Evolutionary conservation across 495 filamentous ascomycete species (phyloP), one percentile per base, ranked within the genome.

Genomic region (Aspergillus heteromorphus): DNA sequence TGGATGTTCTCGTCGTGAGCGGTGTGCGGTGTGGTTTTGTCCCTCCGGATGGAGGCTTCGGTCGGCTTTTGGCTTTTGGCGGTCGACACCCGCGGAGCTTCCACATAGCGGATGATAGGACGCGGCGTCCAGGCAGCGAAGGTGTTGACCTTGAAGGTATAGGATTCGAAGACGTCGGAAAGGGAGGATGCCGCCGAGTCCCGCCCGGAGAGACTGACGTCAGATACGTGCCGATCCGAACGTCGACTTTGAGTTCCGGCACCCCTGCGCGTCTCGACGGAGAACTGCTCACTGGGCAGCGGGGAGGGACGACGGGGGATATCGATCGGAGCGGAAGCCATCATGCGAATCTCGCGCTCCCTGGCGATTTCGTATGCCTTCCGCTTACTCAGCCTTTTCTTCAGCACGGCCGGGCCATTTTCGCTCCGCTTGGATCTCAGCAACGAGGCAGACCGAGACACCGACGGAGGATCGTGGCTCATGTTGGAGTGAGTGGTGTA

Each of bases 311-410:
- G 83, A 21, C 78, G 77, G 36, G 86, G 85, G 42, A 83, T 77
- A 14, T 82, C 77, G 40, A 89, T 80, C 25, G 83, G 83, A 18
- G 67, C 69, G 40, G 85, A 79, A 53, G 75, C 87, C 84, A 96
- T 87, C n/a, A 87, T 79, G 54, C 84, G 84, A 59, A 96, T 89
- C 70, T 96, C 89, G 50, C 87, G 87, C 66, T 95, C 91, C 16
- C 91, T 79, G 49, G 82, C 76, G 64, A 83, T 81, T 52, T 95
- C 87, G 34, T 86, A 71, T 30, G 83, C 82, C 49, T 86, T 85
- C 51, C 86, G 80, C 71, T 91, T 95, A 75, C 86, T 93, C 14
- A 88, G 84, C 60, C 82, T 87, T 45, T 86, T 83, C 27, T 84
- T 80, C 34, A 83, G 68, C 20, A 87, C 73, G 18, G 71, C 71